Evolutionary conservation across 2,329 filamentous ascomycete species (phyloP), one percentile per base, ranked within the genome.

Genomic region (Cladosporium halotolerans): DNA sequence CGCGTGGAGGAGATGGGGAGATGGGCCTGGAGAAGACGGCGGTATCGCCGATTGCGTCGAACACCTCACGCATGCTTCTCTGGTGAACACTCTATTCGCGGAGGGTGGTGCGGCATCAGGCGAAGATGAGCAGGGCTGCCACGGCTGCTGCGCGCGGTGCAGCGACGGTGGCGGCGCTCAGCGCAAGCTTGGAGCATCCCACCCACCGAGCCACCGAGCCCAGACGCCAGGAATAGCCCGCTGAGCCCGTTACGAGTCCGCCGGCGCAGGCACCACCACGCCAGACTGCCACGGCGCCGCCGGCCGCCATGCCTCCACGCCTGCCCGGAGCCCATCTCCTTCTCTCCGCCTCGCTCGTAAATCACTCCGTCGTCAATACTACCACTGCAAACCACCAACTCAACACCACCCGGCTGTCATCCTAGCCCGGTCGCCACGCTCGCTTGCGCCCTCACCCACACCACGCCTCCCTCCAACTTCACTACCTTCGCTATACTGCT

Each of bases 401-500:
- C 23, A 28, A 28, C 23, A 28, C 18, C 45, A 11, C 18, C 42
- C 47, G 38, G 28, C 42, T 41, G 23, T 16, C n/a, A 11, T 39
- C 34, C 19, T 16, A 19, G 18, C 36, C 36, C 23, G 23, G 32
- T 33, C 47, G 47, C 47, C 47, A 43, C 47, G 34, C 38, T 50
- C 47, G 31, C 41, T 51, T 32, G 32, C 16, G 13, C 13, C 14
- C 13, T 23, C 16, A 10, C 5, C 19, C 19, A 28, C 19, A 28
- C 23, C 23, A 28, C 23, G 7, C 23, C 16, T n/a, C 6, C 9
- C 16, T 3, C 19, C 40, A 11, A 42, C 40, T 28, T 42, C 40
- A 42, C 40, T 42, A 42, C 39, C 9, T n/a, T 43, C 48, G 39
- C 48, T 51, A 44, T 28, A 51, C 40, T 51, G 48, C 48, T 51